phyloP scores from a whole-genome alignment of 305 asterid genomes.

The Fraxinus ornus region DNA sequence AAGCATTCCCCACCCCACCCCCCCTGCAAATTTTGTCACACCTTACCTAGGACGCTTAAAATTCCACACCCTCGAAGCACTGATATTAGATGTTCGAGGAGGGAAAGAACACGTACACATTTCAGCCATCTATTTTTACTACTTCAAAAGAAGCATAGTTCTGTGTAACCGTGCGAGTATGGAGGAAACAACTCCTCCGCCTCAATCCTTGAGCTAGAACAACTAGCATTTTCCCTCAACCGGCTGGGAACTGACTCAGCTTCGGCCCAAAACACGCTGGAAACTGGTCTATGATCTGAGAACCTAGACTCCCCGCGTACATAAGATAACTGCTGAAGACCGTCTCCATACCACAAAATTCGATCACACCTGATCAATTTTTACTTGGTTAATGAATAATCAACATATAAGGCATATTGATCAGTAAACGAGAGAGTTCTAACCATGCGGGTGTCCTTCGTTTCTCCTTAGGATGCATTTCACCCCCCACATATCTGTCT shows the following conservation, averaged over 20 bases:
- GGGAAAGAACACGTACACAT: not conserved
- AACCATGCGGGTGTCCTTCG: slow-evolving; percentile 40
- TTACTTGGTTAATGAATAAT: not conserved
- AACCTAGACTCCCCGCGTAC: slow-evolving; percentile 38
- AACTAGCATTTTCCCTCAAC: slow-evolving; percentile 21
- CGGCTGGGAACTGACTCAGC: slow-evolving; percentile 26
- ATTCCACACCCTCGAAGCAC: not conserved
- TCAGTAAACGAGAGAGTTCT: slow-evolving; percentile 7
- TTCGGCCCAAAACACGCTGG: slow-evolving; percentile 28
- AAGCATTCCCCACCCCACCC: not conserved
- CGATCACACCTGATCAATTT: slow-evolving; percentile 36
- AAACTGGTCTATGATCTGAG: slow-evolving; percentile 41
- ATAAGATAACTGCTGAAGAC: slow-evolving; percentile 35
- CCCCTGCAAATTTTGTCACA: not conserved
- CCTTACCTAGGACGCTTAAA: not conserved
- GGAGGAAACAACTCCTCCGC: slow-evolving; percentile 37
- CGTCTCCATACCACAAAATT: slow-evolving; percentile 35
- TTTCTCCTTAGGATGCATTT: slow-evolving; percentile 33
- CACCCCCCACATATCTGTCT: slow-evolving; percentile 36
- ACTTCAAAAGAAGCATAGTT: slow-evolving; percentile 3
- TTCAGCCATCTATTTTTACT: not conserved
- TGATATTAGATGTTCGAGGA: not conserved
- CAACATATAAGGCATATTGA: not conserved
- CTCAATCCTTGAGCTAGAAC: slow-evolving; percentile 34
- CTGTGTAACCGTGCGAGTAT: slow-evolving; percentile 9